Percentiles rank a stretch among this genome's conserved stretches.
These are phyloP conservation scores for Daedaleopsis sinensis DNA, from an alignment of 768 basidiomycete species.

Conservation along the genomic window DNA sequence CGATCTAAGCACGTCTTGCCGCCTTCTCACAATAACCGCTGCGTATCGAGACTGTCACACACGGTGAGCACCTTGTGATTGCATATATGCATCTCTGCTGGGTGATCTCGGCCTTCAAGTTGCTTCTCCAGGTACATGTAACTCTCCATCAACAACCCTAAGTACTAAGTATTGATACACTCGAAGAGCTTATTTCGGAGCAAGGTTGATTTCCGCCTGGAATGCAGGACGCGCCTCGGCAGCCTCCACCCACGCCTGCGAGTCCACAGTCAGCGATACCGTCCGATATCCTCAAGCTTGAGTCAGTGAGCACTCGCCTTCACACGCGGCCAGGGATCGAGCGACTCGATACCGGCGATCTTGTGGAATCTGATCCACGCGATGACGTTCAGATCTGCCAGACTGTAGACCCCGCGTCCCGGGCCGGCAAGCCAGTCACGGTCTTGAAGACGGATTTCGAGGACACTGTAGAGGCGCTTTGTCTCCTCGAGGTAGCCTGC, in stretches of 20 bases:
- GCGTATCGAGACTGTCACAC: no score
- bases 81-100: no score
- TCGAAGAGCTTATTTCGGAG: no score
- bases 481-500: conserved; percentile 84
- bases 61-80: no score
- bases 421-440: no score
- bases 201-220: conserved; percentile 19
- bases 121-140: no score
- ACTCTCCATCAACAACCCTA: no score
- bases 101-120: no score
- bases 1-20: no score
- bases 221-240: conserved; percentile 16
- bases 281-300: not conserved
- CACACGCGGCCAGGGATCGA: conserved; percentile 67
- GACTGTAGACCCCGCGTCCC: conserved; percentile 62
- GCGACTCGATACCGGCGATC: conserved; percentile 52
- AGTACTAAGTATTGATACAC: no score
- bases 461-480: conserved; percentile 79
- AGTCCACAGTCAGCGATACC: not conserved
- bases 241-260: conserved; percentile 47
- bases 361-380: conserved; percentile 62
- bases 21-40: no score
- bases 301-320: conserved; percentile 40
- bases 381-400: conserved; percentile 73
- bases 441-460: conserved; percentile 73